phyloP scores from a whole-genome alignment of 352 stramenopile species.

The Pythium sp. region DNA sequence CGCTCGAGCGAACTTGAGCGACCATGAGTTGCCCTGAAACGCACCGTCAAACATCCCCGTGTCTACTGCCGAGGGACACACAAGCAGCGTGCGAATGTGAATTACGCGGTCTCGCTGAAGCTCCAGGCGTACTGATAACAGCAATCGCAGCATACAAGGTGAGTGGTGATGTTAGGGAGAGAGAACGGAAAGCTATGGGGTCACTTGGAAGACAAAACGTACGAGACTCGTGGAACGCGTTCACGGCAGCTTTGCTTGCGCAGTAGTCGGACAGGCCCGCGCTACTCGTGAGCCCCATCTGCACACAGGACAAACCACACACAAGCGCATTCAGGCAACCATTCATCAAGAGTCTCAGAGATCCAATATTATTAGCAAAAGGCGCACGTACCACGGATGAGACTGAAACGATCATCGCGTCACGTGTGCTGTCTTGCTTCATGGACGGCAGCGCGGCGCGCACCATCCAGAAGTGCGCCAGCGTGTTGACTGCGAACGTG shows the following conservation, averaged over 20 bases:
- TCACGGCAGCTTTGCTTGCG: slow-evolving; percentile 70
- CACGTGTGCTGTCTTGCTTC: slow-evolving; percentile 31
- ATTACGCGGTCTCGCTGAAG: slow-evolving; percentile 52
- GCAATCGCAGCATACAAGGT: neutral
- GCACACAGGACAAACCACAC: neutral
- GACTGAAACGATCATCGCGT: slow-evolving; percentile 65
- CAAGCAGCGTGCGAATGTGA: slow-evolving; percentile 66
- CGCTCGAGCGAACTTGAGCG: slow-evolving; percentile 30
- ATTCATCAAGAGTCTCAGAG: neutral
- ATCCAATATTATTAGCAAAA: neutral
- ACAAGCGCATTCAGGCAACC: neutral
- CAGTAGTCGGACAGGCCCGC: slow-evolving; percentile 74
- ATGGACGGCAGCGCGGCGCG: slow-evolving; percentile 62
- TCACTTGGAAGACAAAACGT: neutral
- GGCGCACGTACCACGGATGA: slow-evolving; percentile 54
- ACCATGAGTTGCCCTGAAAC: slow-evolving; percentile 37
- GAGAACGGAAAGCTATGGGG: neutral
- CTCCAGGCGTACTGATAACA: slow-evolving; percentile 65
- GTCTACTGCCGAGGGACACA: slow-evolving; percentile 68
- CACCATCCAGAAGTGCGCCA: slow-evolving; percentile 77
- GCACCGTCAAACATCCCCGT: slow-evolving; percentile 78
- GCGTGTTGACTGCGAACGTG: slow-evolving; percentile 59
- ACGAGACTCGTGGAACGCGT: slow-evolving; percentile 64
- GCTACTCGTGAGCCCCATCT: slow-evolving; percentile 71
- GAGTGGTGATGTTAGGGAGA: neutral